Conservation (phyloP, 176 grass and related monocot genomes). For the Poa annua region DNA sequence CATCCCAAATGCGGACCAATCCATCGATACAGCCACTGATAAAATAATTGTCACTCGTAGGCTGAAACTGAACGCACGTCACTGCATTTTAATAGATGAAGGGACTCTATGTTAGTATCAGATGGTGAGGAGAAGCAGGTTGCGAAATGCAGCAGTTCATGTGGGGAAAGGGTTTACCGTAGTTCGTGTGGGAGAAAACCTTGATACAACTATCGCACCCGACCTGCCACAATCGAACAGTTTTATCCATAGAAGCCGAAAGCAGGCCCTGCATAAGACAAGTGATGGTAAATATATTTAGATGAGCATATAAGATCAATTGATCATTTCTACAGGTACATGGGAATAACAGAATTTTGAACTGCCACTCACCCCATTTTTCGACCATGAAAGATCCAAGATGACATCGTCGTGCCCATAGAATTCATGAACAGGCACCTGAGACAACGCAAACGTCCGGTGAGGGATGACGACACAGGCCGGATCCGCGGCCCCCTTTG, state of each 20-base stretch:
- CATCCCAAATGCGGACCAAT: conserved; percentile 84
- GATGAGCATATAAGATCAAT: conserved; percentile 37
- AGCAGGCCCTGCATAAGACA: conserved; percentile 63
- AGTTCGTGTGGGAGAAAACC: conserved; percentile 81
- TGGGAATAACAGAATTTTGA: conserved; percentile 2
- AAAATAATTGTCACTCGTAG: conserved; percentile 71
- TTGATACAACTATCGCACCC: conserved; percentile 70
- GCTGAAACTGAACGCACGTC: conserved; percentile 88
- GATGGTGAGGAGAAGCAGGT: background rate
- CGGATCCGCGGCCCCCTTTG: conserved; percentile 51
- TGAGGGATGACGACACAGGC: conserved; percentile 82
- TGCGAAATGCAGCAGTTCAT: conserved; percentile 16
- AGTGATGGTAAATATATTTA: conserved; percentile 25
- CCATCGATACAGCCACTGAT: conserved; percentile 87
- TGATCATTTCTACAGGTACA: conserved; percentile 20
- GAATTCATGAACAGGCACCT: conserved; percentile 75
- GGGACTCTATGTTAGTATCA: background rate
- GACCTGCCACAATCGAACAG: conserved; percentile 78
- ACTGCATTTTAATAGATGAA: conserved; percentile 66
- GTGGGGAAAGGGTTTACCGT: conserved; percentile 55
- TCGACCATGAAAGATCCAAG: conserved; percentile 95
- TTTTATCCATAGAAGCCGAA: conserved; percentile 89
- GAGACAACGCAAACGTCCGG: conserved; percentile 61
- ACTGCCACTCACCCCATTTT: conserved; percentile 60
- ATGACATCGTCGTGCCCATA: conserved; percentile 65